Percentiles rank a stretch among this genome's conserved stretches.
Evolutionary conservation across 2,329 filamentous ascomycete species (phyloP).

Genomic region (Xylariaceae sp.): DNA sequence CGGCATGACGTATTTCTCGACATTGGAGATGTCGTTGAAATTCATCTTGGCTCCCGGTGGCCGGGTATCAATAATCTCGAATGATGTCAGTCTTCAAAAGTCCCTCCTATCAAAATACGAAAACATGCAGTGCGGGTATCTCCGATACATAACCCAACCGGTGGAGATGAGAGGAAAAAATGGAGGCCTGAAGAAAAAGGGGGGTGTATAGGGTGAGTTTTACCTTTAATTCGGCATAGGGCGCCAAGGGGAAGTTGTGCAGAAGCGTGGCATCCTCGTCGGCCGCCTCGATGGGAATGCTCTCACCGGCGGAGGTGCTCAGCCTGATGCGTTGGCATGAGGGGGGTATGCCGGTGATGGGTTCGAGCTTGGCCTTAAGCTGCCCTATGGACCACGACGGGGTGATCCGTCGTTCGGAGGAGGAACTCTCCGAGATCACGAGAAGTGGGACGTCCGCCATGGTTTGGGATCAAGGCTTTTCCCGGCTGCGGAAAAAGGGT

Average conservation of each 20-base stretch:
- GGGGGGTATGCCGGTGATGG: conserved; percentile 86
- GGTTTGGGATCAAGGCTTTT: conserved; percentile 16
- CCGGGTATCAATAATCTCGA: conserved; percentile 72
- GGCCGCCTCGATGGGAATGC: conserved; percentile 59
- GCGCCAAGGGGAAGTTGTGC: conserved; percentile 59
- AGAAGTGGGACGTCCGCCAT: conserved; percentile 72
- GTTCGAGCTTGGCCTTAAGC: conserved; percentile 82
- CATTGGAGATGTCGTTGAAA: conserved; percentile 72
- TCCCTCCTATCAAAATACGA: neutral
- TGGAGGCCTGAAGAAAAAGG: too few species aligned
- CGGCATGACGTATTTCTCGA: conserved; percentile 90
- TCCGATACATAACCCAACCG: too few species aligned
- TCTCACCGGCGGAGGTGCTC: conserved; percentile 56
- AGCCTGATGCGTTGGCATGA: conserved; percentile 70
- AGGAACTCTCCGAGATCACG: conserved; percentile 68
- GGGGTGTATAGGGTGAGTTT: conserved; percentile 36
- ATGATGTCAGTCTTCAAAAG: conserved; percentile 23
- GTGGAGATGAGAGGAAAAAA: too few species aligned
- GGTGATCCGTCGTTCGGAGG: conserved; percentile 84
- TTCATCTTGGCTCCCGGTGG: conserved; percentile 71
- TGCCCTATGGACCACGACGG: conserved; percentile 85
- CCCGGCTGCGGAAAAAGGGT: conserved; percentile 14
- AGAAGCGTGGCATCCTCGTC: conserved; percentile 68
- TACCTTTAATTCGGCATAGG: conserved; percentile 77
- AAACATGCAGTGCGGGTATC: too few species aligned